phyloP scores from a whole-genome alignment of 495 filamentous ascomycete species.

The Viridothelium virens region DNA sequence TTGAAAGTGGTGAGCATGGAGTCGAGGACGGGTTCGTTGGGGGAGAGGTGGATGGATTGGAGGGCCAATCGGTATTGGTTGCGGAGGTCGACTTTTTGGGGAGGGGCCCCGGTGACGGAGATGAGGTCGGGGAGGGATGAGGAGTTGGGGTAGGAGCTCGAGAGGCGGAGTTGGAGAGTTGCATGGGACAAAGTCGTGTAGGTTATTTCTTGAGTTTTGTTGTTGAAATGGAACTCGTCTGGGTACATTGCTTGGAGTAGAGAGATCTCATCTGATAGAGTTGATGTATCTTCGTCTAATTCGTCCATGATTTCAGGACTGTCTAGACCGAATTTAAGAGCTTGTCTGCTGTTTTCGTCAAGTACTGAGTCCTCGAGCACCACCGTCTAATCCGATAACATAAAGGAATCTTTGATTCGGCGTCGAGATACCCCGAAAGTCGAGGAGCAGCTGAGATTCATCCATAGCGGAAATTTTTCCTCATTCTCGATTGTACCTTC shows the following conservation, averaged over 20 bases:
- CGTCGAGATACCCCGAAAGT: too few relatives aligned
- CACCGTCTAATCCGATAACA: too few relatives aligned
- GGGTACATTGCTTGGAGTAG: slow-evolving; percentile 36
- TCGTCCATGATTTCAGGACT: not conserved
- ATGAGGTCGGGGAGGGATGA: slow-evolving; percentile 28
- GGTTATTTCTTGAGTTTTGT: slow-evolving; percentile 28
- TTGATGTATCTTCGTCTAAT: not conserved
- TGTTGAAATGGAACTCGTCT: slow-evolving; percentile 25
- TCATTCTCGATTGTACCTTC: too few relatives aligned
- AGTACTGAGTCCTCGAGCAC: too few relatives aligned
- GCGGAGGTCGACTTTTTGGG: slow-evolving; percentile 27
- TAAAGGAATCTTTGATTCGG: too few relatives aligned
- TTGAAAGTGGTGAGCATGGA: slow-evolving; percentile 31
- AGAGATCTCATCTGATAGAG: slow-evolving; percentile 25
- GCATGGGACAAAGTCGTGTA: slow-evolving; percentile 20
- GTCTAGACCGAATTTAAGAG: not conserved
- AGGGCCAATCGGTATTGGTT: slow-evolving; percentile 13
- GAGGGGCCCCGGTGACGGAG: slow-evolving; percentile 16
- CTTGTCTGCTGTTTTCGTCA: not conserved
- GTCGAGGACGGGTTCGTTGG: slow-evolving; percentile 34
- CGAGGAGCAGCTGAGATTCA: too few relatives aligned
- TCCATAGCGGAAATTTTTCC: too few relatives aligned
- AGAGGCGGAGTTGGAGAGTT: slow-evolving; percentile 28
- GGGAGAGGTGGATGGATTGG: slow-evolving; percentile 16
- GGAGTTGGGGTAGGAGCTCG: slow-evolving; percentile 25